Evolutionary conservation across 176 grass and related monocot genomes (phyloP).

Genomic region (Avena sativa): DNA sequence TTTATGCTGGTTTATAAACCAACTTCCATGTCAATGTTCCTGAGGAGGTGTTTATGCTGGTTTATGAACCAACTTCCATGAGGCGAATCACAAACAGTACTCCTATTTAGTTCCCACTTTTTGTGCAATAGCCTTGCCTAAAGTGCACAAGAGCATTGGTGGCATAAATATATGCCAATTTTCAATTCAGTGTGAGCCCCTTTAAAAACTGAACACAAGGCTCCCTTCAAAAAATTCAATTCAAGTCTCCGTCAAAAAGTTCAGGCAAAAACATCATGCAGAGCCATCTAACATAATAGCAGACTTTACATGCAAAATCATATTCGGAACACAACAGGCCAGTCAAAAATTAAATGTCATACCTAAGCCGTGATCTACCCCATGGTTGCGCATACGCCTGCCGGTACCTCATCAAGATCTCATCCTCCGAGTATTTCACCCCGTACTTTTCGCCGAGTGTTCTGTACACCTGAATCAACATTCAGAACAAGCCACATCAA

Average conservation of each 20-base stretch:
- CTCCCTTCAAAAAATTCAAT: too few relatives aligned
- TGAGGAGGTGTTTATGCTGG: constrained; percentile 4
- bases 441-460: constrained; percentile 89
- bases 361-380: constrained; percentile 93
- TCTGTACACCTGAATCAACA: constrained; percentile 74
- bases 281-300: neutral
- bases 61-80: neutral
- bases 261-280: too few relatives aligned
- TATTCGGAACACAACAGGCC: neutral
- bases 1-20: neutral
- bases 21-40: neutral
- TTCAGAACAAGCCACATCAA: constrained; percentile 25
- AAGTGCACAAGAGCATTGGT: too few relatives aligned
- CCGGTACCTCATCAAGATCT: constrained; percentile 81
- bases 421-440: constrained; percentile 81
- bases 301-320: constrained; percentile 7
- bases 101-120: too few relatives aligned
- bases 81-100: neutral
- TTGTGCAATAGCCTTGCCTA: too few relatives aligned
- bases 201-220: too few relatives aligned
- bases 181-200: too few relatives aligned
- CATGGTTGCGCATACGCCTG: constrained; percentile 80
- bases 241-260: too few relatives aligned
- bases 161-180: too few relatives aligned
- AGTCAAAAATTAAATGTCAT: neutral